Evolutionary conservation across 768 basidiomycete species (phyloP), one percentile per base, ranked within the genome.

Genomic region (Crassisporium funariophilum): DNA sequence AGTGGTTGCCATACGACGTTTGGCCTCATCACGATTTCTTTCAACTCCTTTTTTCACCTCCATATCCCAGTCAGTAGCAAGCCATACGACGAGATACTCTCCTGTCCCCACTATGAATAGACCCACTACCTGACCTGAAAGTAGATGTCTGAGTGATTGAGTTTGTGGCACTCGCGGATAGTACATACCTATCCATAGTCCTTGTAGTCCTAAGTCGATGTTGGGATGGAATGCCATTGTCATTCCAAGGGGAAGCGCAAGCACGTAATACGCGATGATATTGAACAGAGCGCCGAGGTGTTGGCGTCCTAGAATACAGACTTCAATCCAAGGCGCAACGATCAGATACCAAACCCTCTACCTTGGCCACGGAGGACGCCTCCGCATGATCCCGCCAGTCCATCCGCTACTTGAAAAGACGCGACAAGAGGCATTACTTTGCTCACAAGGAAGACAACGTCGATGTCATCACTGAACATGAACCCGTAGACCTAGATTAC

Each of bases 281-380:
- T 90, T 88, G 69, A 89, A 88, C 5, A 81, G 55, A 6, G 88
- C 87, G 5, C 87, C 88, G 13, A 89, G 75, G 50, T 84, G 82
- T 59, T 90, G 88, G 15, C 84, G 83, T 69, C 62, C 83, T 82
- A 56, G 4, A 29, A 24, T 33, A 24, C 40, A 15, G n/a, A 24
- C 16, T 15, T 25, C 16, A 27, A 16, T 12, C 34, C 16, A 6
- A 5, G 20, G 47, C 5, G 36, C n/a, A n/a, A n/a, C n/a, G n/a
- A n/a, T n/a, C n/a, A 22, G 8, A 4, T 38, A 35, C 9, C 35
- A 24, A 47, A 12, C 5, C 25, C 27, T 54, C 71, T 77, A 62
- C 92, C 92, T 58, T 86, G 77, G 3, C 90, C 88, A 35, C 94
- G 82, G 41, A 97, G 74, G 47, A 94, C 79, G 5, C 91, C 91